Evolutionary conservation across 1,284 basidiomycete genomes (phyloP), one percentile per base, ranked within the genome.

Genomic region (Pulchroboletus neoregius): DNA sequence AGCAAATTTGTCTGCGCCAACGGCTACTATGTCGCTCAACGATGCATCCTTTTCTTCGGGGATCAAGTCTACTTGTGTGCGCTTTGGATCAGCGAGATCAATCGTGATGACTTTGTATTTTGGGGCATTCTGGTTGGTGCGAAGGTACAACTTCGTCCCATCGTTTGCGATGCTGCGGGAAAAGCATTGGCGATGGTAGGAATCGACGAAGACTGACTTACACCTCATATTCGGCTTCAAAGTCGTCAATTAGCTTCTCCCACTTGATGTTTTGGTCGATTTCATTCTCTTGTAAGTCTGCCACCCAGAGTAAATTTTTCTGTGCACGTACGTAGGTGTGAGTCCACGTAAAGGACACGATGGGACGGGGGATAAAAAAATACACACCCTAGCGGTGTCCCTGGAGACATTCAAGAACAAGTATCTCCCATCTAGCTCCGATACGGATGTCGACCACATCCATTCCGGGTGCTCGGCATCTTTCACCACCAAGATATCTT

Each of bases 301-400:
- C 76, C 33, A 89, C 71, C 86, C 87, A 90, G 1, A 89, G 63
- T n/a, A 80, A 63, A 58, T 85, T 82, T 77, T 82, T 82, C 84
- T 88, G 54, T 43, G 24, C 20, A 35, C n/a, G 20, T 35, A n/a
- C 12, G 20, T 16, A 11, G 10, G 33, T 22, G 27, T 39, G 16
- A 43, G 36, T 31, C 38, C 26, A 38, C 9, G 32, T 28, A 9
- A 32, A 41, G n/a, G 23, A 37, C 7, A 41, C 18, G 24, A 40
- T 15, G 20, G 26, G 2, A 52, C 7, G 16, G 39, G 12, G 30
- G 22, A 39, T 41, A 11, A 23, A 15, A 42, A 48, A 44, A 32
- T 24, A 56, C 72, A 50, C 63, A 84, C 85, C 58, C 75, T 71
- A n/a, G 82, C 75, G 12, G 79, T 84, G 57, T 89, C 87, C 60